Percentiles rank a stretch among this genome's conserved stretches.
Evolutionary conservation across 129 eudicot species (phyloP).

Genomic region (Tanacetum coccineum): DNA sequence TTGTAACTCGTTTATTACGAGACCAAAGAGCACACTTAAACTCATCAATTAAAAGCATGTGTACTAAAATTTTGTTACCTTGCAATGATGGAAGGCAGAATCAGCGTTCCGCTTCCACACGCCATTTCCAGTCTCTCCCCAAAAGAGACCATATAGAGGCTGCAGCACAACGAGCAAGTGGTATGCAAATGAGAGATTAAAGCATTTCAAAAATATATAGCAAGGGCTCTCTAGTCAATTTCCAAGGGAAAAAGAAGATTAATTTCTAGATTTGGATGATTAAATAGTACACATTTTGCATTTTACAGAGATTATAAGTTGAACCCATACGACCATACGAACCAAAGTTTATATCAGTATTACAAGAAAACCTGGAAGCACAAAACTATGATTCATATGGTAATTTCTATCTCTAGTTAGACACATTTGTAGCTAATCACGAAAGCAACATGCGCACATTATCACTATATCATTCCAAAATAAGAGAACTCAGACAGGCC

Average conservation of each 20-base stretch:
- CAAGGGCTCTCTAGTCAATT: neutral
- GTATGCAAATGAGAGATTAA: slow-evolving; percentile 3
- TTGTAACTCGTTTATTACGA: neutral
- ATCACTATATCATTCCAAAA: neutral
- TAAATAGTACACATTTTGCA: neutral
- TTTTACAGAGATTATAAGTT: neutral
- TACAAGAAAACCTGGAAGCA: neutral
- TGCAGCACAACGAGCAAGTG: slow-evolving; percentile 27
- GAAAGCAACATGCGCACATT: neutral
- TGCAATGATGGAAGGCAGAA: slow-evolving; percentile 70
- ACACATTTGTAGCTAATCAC: neutral
- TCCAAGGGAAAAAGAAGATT: neutral
- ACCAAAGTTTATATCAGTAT: neutral
- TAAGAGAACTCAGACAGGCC: too few species aligned
- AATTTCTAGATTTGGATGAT: neutral
- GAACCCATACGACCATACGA: neutral
- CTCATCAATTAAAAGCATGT: slow-evolving; percentile 4
- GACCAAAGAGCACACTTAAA: neutral
- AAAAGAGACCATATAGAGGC: slow-evolving; percentile 87
- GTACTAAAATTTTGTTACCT: slow-evolving; percentile 35
- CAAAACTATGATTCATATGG: neutral
- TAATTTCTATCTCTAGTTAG: neutral
- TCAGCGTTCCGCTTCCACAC: slow-evolving; percentile 88
- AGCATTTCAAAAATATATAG: neutral
- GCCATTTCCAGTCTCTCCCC: slow-evolving; percentile 68